Conservation (phyloP, 2,329 filamentous ascomycete genomes). For the Claviceps africana region DNA sequence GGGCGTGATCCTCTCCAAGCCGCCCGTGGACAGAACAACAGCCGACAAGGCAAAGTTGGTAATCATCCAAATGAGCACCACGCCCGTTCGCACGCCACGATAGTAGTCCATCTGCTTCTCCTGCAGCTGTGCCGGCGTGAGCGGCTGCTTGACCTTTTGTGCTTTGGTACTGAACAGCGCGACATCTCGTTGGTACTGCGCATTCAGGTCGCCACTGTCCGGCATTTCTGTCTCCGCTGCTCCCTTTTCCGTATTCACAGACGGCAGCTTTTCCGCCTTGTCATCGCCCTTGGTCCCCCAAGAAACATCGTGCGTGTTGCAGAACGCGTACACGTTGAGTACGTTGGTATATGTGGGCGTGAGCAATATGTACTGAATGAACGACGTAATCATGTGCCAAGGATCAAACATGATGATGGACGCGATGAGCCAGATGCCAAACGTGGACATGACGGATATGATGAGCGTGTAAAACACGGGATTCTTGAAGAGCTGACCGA, state of each 20-base stretch:
- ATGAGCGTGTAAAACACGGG: conserved; percentile 86
- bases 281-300: conserved; percentile 98
- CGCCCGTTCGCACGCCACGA: conserved; percentile 81
- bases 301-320: conserved; percentile 93
- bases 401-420: conserved; percentile 94
- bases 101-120: conserved; percentile 98
- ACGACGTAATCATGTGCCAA: conserved; percentile 98
- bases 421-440: conserved; percentile 80
- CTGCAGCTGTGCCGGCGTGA: conserved; percentile 38
- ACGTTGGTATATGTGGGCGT: conserved; percentile 97
- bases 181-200: conserved; percentile 82
- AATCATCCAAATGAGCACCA: conserved; percentile 93
- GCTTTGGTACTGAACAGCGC: conserved; percentile 60
- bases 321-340: conserved; percentile 97
- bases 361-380: conserved; percentile 85
- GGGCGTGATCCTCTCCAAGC: conserved; percentile 53
- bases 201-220: conserved; percentile 88
- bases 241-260: conserved; percentile 78
- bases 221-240: conserved; percentile 87
- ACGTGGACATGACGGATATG: conserved; percentile 82
- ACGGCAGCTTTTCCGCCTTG: conserved; percentile 80
- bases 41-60: conserved; percentile 83
- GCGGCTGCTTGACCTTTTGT: conserved; percentile 52
- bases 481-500: conserved; percentile 69
- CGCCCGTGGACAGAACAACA: conserved; percentile 73